A percentile compares a stretch with the other conserved stretches of the same genome.
These are phyloP conservation scores for Nakazawaea populi DNA, from an alignment of 805 yeast species.

Conservation along the genomic window DNA sequence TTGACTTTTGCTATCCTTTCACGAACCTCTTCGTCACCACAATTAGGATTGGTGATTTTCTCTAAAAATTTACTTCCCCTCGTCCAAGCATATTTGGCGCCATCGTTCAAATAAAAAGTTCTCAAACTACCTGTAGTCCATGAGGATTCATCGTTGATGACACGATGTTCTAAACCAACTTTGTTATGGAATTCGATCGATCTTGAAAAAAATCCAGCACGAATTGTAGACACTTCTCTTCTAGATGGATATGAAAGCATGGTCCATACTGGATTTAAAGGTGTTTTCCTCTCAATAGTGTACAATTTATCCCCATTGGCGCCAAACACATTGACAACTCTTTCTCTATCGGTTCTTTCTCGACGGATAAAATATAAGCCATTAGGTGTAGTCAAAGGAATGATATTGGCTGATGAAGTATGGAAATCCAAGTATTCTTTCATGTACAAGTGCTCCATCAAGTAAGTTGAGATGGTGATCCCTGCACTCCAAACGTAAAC, in stretches of 20 bases:
- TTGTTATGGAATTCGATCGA: constrained; percentile 45
- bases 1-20: constrained; percentile 49
- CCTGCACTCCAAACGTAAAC: constrained; percentile 36
- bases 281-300: constrained; percentile 45
- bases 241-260: constrained; percentile 38
- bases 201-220: constrained; percentile 40
- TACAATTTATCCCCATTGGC: constrained; percentile 34
- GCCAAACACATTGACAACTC: constrained; percentile 41
- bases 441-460: constrained; percentile 35
- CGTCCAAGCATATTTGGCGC: constrained; percentile 52
- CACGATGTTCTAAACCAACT: constrained; percentile 38
- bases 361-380: constrained; percentile 41
- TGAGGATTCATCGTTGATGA: constrained; percentile 30
- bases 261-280: constrained; percentile 47
- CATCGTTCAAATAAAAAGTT: constrained; percentile 46
- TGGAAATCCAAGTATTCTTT: constrained; percentile 32
- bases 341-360: constrained; percentile 39
- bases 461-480: constrained; percentile 33
- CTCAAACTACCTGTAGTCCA: constrained; percentile 31
- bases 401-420: constrained; percentile 31
- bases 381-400: constrained; percentile 34
- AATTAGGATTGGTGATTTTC: constrained; percentile 46
- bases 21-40: constrained; percentile 49
- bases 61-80: constrained; percentile 46
- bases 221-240: constrained; percentile 43